Percentiles rank a stretch among this genome's conserved stretches.
phyloP scores from a whole-genome alignment of 495 filamentous ascomycete species.

The Aspergillus saccharolyticus region DNA sequence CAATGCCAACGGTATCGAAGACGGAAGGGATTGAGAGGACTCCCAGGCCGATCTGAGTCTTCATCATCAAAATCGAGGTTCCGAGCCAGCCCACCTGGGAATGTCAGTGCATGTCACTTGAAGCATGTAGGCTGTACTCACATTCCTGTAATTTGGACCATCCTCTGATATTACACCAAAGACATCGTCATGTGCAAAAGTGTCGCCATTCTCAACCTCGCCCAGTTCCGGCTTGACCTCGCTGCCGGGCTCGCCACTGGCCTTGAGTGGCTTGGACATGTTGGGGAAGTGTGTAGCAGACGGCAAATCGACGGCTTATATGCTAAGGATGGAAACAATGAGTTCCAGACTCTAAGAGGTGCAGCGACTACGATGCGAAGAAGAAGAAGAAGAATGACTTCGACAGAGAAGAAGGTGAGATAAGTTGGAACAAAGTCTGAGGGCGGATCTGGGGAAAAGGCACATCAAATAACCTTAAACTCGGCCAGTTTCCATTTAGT shows the following conservation, averaged over 20 bases:
- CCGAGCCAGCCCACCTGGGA: neutral
- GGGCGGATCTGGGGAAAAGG: neutral
- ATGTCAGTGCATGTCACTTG: neutral
- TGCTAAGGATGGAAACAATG: neutral
- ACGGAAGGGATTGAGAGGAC: slow-evolving; percentile 6
- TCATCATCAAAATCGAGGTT: neutral
- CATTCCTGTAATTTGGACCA: neutral
- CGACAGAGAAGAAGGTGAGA: neutral
- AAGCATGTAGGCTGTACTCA: neutral
- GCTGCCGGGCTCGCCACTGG: neutral
- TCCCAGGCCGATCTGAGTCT: neutral
- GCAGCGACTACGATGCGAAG: neutral
- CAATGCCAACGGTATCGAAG: slow-evolving; percentile 53
- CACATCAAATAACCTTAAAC: neutral
- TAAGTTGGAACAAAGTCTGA: neutral
- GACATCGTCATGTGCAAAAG: neutral
- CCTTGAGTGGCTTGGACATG: neutral
- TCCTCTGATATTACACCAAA: neutral
- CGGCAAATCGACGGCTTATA: neutral
- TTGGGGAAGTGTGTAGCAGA: neutral
- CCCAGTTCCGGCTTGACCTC: neutral
- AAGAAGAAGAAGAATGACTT: neutral
- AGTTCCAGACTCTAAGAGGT: neutral
- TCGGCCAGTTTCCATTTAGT: neutral
- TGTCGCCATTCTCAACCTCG: neutral